These are phyloP conservation scores for Tulasnella sp. DNA, from an alignment of 768 basidiomycete species.

Conservation along the genomic window DNA sequence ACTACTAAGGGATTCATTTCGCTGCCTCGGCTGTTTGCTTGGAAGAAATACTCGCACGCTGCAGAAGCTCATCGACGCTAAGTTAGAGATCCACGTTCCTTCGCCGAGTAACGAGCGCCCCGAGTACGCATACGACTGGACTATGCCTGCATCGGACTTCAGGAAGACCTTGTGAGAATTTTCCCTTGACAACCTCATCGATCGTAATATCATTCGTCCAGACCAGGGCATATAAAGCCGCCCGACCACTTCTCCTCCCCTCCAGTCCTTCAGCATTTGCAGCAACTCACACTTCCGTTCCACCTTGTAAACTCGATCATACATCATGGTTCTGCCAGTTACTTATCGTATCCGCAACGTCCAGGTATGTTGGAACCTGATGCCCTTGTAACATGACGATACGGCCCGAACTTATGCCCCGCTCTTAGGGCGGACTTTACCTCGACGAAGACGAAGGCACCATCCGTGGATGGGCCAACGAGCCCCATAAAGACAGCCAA, in stretches of 20 bases:
- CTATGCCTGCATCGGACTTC: not conserved
- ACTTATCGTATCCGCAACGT: constrained; percentile 9
- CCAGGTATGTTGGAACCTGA: not conserved
- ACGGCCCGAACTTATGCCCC: not conserved
- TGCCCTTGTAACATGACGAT: too few species aligned
- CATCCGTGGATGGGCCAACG: constrained; percentile 16
- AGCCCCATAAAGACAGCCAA: constrained; percentile 7
- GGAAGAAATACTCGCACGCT: too few species aligned
- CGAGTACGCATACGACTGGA: not conserved
- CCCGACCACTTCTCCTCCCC: not conserved
- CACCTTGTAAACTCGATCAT: not conserved
- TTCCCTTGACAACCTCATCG: not conserved
- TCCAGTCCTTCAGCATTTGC: not conserved
- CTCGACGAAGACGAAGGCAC: not conserved
- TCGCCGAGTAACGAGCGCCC: too few species aligned
- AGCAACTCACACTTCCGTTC: not conserved
- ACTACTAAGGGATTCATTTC: too few species aligned
- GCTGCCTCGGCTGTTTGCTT: too few species aligned
- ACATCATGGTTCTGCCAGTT: not conserved
- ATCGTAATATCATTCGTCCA: too few species aligned
- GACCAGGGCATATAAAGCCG: not conserved
- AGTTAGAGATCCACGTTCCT: too few species aligned
- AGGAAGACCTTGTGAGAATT: not conserved
- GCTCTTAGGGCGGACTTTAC: constrained; percentile 14
- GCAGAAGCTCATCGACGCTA: too few species aligned